phyloP scores from a whole-genome alignment of 805 yeast species.

The Grigorovia jiainica region DNA sequence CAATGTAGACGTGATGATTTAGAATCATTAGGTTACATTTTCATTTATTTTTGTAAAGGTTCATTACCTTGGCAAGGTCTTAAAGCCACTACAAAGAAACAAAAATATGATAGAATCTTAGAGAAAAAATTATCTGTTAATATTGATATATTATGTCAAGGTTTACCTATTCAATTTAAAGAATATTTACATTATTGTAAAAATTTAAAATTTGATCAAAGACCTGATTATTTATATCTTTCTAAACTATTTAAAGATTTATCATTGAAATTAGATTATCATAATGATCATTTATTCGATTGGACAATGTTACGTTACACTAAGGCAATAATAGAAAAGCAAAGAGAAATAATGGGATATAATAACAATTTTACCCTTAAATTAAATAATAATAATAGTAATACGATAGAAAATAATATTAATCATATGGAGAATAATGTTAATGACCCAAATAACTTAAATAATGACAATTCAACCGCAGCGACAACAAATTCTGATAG shows the following conservation, averaged over 20 bases:
- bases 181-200: slow-evolving; percentile 85
- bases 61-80: slow-evolving; percentile 98
- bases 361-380: background rate
- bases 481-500: no score
- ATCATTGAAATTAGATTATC: slow-evolving; percentile 79
- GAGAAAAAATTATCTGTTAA: slow-evolving; percentile 92
- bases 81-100: slow-evolving; percentile 96
- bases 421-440: background rate
- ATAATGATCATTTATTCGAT: slow-evolving; percentile 92
- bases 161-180: slow-evolving; percentile 85
- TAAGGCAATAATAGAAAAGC: slow-evolving; percentile 30
- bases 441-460: no score
- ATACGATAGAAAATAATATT: background rate
- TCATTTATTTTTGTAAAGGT: slow-evolving; percentile 91
- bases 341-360: slow-evolving; percentile 7
- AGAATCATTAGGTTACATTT: slow-evolving; percentile 89
- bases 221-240: slow-evolving; percentile 87
- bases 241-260: slow-evolving; percentile 87
- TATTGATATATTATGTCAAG: slow-evolving; percentile 81
- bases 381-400: background rate
- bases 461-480: no score
- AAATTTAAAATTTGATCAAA: slow-evolving; percentile 88
- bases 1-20: slow-evolving; percentile 95
- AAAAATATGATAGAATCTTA: slow-evolving; percentile 92
- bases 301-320: slow-evolving; percentile 65